These are phyloP conservation scores for Ogataea parapolymorpha DNA, from an alignment of 805 yeast genomes.

Conservation along the genomic window DNA sequence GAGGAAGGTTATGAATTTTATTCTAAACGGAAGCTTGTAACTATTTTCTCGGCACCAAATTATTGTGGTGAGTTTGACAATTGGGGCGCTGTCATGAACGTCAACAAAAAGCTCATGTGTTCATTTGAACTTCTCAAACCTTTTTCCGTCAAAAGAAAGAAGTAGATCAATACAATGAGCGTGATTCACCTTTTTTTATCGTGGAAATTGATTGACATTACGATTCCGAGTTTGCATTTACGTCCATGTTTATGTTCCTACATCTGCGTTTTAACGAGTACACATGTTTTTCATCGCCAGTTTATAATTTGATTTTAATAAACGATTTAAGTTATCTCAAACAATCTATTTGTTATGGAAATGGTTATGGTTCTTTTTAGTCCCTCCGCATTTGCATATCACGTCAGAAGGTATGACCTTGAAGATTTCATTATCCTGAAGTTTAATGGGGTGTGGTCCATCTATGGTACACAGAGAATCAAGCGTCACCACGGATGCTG, in stretches of 20 bases:
- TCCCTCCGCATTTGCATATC: constrained; percentile 26
- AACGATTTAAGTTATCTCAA: constrained; percentile 2
- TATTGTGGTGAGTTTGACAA: constrained; percentile 80
- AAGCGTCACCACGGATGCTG: constrained; percentile 15
- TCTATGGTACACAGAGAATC: constrained; percentile 24
- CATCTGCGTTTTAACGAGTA: constrained; percentile 7
- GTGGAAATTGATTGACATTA: constrained; percentile 1
- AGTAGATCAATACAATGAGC: constrained; percentile 1
- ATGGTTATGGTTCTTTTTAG: constrained; percentile 18
- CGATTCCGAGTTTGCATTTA: constrained; percentile 8
- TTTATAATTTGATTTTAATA: constrained; percentile 8
- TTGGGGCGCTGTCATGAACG: constrained; percentile 79
- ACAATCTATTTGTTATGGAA: constrained; percentile 3
- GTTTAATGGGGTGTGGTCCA: constrained; percentile 22
- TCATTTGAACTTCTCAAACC: constrained; percentile 72
- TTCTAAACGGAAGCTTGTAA: constrained; percentile 68
- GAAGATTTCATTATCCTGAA: constrained; percentile 19
- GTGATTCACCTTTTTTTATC: background rate
- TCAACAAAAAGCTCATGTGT: constrained; percentile 63
- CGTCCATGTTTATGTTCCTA: background rate
- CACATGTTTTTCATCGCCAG: constrained; percentile 6
- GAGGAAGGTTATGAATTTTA: constrained; percentile 87
- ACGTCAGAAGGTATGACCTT: constrained; percentile 25
- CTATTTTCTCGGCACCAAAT: constrained; percentile 80
- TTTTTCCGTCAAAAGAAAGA: constrained; percentile 10